These are phyloP conservation scores for Entomophthora muscae DNA, from an alignment of 371 early-diverging fungal genomes.

Conservation along the genomic window DNA sequence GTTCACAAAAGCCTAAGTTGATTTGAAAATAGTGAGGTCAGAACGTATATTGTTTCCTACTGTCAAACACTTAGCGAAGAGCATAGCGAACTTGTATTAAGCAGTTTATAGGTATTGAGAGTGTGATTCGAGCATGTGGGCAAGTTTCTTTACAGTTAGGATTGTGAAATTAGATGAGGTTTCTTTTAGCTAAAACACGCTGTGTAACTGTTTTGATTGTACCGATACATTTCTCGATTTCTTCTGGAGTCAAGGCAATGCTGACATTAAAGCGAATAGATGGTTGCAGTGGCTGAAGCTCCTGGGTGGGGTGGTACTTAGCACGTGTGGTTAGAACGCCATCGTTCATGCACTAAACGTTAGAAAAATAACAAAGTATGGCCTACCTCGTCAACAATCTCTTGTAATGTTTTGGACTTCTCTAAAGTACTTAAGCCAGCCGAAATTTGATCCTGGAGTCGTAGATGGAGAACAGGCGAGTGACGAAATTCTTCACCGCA, in stretches of 20 bases:
- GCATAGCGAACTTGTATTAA: no score
- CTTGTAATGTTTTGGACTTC: conserved; percentile 50
- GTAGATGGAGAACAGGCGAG: conserved; percentile 52
- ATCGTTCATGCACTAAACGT: conserved; percentile 33
- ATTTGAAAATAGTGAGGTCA: no score
- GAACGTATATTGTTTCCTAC: no score
- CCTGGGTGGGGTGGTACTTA: conserved; percentile 75
- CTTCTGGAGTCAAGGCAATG: conserved; percentile 56
- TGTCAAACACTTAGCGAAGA: no score
- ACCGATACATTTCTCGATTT: conserved; percentile 63
- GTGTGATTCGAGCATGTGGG: no score
- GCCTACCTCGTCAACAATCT: conserved; percentile 58
- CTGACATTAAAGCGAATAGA: conserved; percentile 68
- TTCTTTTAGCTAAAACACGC: conserved; percentile 25
- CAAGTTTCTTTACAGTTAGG: no score
- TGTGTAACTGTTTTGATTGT: conserved; percentile 31
- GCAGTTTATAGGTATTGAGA: no score
- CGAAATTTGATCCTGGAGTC: conserved; percentile 28
- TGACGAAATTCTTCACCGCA: conserved; percentile 24
- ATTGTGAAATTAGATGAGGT: conserved; percentile 3
- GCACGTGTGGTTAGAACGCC: conserved; percentile 72
- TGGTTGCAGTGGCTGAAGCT: conserved; percentile 48
- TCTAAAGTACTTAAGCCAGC: conserved; percentile 19
- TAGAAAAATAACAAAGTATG: not conserved
- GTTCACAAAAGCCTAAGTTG: no score